Percentiles rank a stretch among this genome's conserved stretches.
Conservation (phyloP, 441 rosid genomes). For the Populus hybrid region DNA sequence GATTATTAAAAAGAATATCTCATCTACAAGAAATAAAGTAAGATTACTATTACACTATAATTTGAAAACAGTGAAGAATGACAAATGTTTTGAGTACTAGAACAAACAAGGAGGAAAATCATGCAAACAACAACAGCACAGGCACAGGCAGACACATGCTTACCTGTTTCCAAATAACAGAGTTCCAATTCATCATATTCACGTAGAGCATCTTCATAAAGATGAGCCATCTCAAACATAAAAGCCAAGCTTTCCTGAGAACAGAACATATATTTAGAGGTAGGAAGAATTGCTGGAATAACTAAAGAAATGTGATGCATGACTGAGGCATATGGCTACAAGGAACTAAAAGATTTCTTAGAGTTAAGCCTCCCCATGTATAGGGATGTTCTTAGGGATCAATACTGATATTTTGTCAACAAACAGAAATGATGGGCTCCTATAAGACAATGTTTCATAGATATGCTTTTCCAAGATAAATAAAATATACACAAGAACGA, state of each 20-base stretch:
- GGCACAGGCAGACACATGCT: neutral
- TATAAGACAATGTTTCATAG: neutral
- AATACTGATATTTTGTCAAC: neutral
- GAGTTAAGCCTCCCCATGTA: constrained; percentile 1
- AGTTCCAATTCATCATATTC: constrained; percentile 98
- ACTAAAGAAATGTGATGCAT: constrained; percentile 10
- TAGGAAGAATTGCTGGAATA: constrained; percentile 11
- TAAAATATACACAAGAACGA: constrained; percentile 6
- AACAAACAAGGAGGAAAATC: neutral
- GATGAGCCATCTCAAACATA: constrained; percentile 98
- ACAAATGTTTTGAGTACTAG: neutral
- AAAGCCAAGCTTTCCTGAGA: constrained; percentile 99
- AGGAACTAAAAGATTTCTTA: constrained; percentile 21
- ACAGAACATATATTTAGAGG: constrained; percentile 17
- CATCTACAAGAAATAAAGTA: neutral
- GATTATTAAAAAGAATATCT: neutral
- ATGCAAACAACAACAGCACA: neutral
- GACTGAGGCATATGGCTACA: constrained; percentile 12
- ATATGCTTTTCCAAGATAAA: constrained; percentile 11
- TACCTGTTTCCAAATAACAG: constrained; percentile 98
- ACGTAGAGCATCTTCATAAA: constrained; percentile 93
- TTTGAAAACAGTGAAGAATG: neutral
- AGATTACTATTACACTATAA: neutral
- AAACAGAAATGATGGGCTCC: neutral
- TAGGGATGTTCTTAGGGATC: neutral